These are phyloP conservation scores for Gossypium australe DNA, from an alignment of 345 rosid species.

Conservation along the genomic window DNA sequence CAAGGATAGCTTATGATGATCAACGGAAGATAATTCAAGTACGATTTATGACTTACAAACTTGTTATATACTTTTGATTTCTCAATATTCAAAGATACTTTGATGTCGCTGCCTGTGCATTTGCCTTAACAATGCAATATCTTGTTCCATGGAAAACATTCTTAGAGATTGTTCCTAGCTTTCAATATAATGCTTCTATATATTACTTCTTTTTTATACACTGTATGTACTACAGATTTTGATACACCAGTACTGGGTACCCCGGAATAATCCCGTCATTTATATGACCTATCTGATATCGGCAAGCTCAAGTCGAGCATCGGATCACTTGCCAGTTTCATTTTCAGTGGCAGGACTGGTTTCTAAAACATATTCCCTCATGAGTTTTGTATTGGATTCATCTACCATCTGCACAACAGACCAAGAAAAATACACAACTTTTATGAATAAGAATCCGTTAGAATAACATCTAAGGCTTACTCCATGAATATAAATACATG, in stretches of 20 bases:
- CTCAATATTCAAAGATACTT: neutral
- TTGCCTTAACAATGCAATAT: neutral
- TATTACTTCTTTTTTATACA: neutral
- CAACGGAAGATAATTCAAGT: neutral
- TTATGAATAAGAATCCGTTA: neutral
- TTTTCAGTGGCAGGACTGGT: conserved; percentile 37
- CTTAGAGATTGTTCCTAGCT: no score
- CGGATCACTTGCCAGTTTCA: conserved; percentile 43
- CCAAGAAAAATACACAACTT: neutral
- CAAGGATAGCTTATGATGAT: conserved; percentile 5
- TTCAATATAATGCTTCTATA: neutral
- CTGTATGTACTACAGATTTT: neutral
- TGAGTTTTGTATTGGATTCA: conserved; percentile 57
- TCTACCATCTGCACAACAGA: conserved; percentile 43
- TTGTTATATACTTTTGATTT: neutral
- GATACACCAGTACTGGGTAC: neutral
- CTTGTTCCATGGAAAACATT: neutral
- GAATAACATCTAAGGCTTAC: neutral
- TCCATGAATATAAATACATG: neutral
- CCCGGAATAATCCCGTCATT: neutral
- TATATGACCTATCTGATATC: neutral
- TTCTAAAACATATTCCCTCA: conserved; percentile 72
- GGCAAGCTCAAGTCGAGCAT: neutral
- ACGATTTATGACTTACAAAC: neutral
- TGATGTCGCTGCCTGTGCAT: neutral